These are phyloP conservation scores for Musa troglodytarum DNA, from an alignment of 176 grass and related monocot species.

Conservation along the genomic window DNA sequence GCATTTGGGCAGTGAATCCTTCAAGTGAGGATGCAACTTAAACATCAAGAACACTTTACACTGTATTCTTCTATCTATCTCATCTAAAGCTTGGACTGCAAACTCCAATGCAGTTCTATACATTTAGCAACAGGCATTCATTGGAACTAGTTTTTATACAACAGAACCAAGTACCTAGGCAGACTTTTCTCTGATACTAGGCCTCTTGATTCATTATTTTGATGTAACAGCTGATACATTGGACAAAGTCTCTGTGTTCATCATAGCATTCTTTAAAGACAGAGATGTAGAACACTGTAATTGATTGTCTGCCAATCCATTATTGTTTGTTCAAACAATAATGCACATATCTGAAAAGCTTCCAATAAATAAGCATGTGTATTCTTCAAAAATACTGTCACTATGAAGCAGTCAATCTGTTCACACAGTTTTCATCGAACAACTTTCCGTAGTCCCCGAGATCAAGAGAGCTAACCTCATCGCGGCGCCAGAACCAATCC, in stretches of 20 bases:
- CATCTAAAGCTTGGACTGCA: neutral
- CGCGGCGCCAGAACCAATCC: conserved; percentile 75
- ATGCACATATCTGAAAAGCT: neutral
- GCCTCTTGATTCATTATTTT: too few relatives aligned
- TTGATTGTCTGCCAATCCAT: neutral
- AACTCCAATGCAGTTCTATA: neutral
- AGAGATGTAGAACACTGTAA: neutral
- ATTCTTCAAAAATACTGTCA: conserved; percentile 17
- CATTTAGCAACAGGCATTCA: too few relatives aligned
- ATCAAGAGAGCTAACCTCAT: conserved; percentile 80
- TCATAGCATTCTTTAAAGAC: neutral
- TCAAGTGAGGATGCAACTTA: neutral
- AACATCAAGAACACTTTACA: too few relatives aligned
- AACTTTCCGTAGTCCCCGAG: conserved; percentile 61
- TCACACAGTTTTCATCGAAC: conserved; percentile 67
- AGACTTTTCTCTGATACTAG: too few relatives aligned
- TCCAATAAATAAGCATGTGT: neutral
- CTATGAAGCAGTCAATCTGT: conserved; percentile 38
- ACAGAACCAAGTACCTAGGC: too few relatives aligned
- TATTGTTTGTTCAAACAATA: neutral
- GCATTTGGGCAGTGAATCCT: neutral
- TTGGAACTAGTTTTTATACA: too few relatives aligned
- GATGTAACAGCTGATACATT: too few relatives aligned
- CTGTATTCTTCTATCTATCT: neutral
- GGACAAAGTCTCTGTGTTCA: neutral